A percentile compares a stretch with the other conserved stretches of the same genome.
These are phyloP conservation scores for Tulasnella calospora DNA, from an alignment of 768 basidiomycete species.

Conservation along the genomic window DNA sequence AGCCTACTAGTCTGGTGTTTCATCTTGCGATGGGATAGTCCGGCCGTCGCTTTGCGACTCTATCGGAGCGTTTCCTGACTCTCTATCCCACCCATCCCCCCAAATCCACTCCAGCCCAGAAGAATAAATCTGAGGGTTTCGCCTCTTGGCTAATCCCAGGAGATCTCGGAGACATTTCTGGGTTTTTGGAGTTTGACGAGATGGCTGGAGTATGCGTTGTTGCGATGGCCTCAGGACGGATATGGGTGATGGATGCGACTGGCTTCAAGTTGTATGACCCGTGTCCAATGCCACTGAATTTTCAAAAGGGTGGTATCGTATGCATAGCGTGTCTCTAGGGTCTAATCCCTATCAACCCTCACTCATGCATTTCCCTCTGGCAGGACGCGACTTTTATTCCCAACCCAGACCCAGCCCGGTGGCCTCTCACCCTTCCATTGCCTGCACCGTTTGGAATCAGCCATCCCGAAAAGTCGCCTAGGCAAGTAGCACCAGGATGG, in stretches of 20 bases:
- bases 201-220: not conserved
- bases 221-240: not conserved
- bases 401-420: not conserved
- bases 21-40: not conserved
- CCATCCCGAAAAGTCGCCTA: not conserved
- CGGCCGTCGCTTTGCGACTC: not conserved
- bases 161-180: not conserved
- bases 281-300: not conserved
- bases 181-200: not conserved
- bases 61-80: not conserved
- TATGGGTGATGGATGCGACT: not conserved
- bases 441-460: not conserved
- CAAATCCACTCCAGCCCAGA: not conserved
- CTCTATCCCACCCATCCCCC: not conserved
- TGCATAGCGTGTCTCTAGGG: not conserved
- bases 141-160: not conserved
- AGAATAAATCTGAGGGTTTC: not conserved
- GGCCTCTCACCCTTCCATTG: not conserved
- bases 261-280: not conserved
- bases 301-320: not conserved
- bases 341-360: not conserved
- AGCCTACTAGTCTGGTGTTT: not conserved
- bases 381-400: not conserved
- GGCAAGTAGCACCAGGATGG: not conserved
- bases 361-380: not conserved